A percentile compares a stretch with the other conserved stretches of the same genome.
Evolutionary conservation across 2,329 filamentous ascomycete genomes (phyloP).

Genomic region (Pseudogymnoascus sp.): DNA sequence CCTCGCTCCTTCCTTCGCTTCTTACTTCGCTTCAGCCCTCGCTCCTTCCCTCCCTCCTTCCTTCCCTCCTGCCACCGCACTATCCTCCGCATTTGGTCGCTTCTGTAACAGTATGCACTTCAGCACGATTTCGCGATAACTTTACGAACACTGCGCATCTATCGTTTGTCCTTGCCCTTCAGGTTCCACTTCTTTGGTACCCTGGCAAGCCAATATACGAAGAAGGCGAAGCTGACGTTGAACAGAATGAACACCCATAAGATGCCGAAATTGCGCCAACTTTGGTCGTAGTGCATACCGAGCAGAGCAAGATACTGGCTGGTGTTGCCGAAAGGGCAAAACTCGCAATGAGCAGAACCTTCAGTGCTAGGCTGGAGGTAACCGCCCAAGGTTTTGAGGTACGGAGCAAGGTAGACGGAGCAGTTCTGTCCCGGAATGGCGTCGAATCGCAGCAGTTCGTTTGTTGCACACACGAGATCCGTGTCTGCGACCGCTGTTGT

Average conservation of each 20-base stretch:
- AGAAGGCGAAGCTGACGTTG: conserved; percentile 48
- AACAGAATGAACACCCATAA: conserved; percentile 52
- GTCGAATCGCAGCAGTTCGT: conserved; percentile 60
- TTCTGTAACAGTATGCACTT: neutral
- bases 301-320: conserved; percentile 46
- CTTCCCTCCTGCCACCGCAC: no score
- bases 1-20: no score
- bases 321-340: conserved; percentile 46
- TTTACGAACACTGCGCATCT: neutral
- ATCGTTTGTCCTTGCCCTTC: neutral
- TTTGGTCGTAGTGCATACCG: conserved; percentile 47
- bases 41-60: no score
- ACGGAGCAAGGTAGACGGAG: conserved; percentile 47
- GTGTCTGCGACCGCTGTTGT: conserved; percentile 62
- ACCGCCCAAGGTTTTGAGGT: conserved; percentile 45
- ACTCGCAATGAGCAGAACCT: conserved; percentile 44
- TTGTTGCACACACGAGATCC: conserved; percentile 56
- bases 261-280: conserved; percentile 65
- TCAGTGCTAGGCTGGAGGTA: conserved; percentile 35
- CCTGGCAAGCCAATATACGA: conserved; percentile 47
- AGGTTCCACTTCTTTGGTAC: conserved; percentile 36
- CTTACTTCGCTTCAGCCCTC: no score
- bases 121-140: neutral
- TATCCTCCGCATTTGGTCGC: neutral
- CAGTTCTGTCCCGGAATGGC: conserved; percentile 54